phyloP scores from a whole-genome alignment of 2,329 filamentous ascomycete species.

The Atkinsonella hypoxylon region DNA sequence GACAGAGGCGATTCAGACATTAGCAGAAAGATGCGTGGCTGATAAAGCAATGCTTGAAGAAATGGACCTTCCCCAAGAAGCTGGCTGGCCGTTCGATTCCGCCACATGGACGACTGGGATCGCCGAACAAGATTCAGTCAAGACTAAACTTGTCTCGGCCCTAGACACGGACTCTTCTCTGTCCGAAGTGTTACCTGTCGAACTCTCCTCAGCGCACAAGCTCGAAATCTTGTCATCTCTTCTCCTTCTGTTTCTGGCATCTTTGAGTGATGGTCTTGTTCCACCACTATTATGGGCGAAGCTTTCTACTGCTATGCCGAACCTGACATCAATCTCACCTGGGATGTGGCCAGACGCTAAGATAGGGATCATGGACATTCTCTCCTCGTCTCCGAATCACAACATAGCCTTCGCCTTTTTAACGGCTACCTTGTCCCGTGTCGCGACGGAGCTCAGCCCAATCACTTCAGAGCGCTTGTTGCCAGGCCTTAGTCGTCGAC shows the following conservation, averaged over 20 bases:
- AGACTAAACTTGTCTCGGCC: conserved; percentile 43
- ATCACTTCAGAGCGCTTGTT: conserved; percentile 18
- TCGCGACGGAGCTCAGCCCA: conserved; percentile 36
- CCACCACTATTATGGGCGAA: conserved; percentile 57
- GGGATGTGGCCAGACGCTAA: conserved; percentile 30
- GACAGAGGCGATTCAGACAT: conserved; percentile 60
- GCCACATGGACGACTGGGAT: conserved; percentile 19
- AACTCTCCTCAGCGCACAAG: conserved; percentile 52
- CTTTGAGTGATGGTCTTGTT: conserved; percentile 69
- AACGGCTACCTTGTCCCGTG: conserved; percentile 56
- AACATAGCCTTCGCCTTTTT: conserved; percentile 86
- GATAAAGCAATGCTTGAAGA: conserved; percentile 51
- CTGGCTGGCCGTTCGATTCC: conserved; percentile 49
- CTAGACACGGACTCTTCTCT: conserved; percentile 61
- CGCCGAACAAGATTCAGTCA: conserved; percentile 16
- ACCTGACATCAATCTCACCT: conserved; percentile 15
- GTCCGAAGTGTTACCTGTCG: conserved; percentile 46
- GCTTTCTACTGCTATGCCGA: conserved; percentile 47
- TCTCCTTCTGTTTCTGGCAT: conserved; percentile 61
- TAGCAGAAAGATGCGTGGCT: conserved; percentile 44
- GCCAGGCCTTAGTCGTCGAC: conserved; percentile 27
- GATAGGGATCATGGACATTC: conserved; percentile 54
- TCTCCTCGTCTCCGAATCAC: conserved; percentile 61
- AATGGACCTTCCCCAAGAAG: conserved; percentile 36
- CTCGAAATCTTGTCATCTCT: conserved; percentile 64